Evolutionary conservation across 805 yeast species (phyloP).

Genomic region (Candida chauliodis): DNA sequence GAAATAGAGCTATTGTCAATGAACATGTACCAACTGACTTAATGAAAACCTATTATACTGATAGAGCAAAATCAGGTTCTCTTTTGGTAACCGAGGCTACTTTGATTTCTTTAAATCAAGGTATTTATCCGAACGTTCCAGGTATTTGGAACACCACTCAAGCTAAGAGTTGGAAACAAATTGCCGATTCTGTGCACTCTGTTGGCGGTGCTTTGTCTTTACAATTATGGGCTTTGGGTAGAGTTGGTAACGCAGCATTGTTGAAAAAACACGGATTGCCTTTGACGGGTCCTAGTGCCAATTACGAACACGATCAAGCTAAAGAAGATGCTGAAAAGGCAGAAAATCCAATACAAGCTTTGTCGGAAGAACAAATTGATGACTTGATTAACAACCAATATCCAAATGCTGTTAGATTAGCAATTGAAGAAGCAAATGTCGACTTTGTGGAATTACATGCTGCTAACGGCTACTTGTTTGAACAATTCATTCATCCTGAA

Average conservation of each 20-base stretch:
- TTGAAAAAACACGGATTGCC: slow-evolving; percentile 21
- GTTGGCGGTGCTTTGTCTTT: slow-evolving; percentile 40
- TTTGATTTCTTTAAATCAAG: slow-evolving; percentile 27
- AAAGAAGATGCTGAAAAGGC: slow-evolving; percentile 14
- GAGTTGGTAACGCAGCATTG: slow-evolving; percentile 28
- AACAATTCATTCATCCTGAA: slow-evolving; percentile 32
- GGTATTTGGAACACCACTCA: slow-evolving; percentile 50
- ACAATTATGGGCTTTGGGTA: slow-evolving; percentile 56
- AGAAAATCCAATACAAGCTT: slow-evolving; percentile 17
- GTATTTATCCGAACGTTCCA: slow-evolving; percentile 45
- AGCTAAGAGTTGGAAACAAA: slow-evolving; percentile 45
- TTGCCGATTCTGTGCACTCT: slow-evolving; percentile 44
- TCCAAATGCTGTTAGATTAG: slow-evolving; percentile 26
- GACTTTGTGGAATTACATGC: slow-evolving; percentile 40
- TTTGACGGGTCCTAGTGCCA: slow-evolving; percentile 16
- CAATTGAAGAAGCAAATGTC: slow-evolving; percentile 29
- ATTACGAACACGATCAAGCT: slow-evolving; percentile 15
- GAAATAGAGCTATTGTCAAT: slow-evolving; percentile 19
- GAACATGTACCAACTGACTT: slow-evolving; percentile 28
- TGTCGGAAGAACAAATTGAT: slow-evolving; percentile 22
- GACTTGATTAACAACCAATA: slow-evolving; percentile 17
- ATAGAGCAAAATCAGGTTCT: slow-evolving; percentile 26
- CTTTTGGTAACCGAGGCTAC: slow-evolving; percentile 33
- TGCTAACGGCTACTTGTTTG: slow-evolving; percentile 39
- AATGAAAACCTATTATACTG: slow-evolving; percentile 24